Base-by-base conservation (phyloP, 2,329 filamentous ascomycete species). In the Septoria linicola region DNA sequence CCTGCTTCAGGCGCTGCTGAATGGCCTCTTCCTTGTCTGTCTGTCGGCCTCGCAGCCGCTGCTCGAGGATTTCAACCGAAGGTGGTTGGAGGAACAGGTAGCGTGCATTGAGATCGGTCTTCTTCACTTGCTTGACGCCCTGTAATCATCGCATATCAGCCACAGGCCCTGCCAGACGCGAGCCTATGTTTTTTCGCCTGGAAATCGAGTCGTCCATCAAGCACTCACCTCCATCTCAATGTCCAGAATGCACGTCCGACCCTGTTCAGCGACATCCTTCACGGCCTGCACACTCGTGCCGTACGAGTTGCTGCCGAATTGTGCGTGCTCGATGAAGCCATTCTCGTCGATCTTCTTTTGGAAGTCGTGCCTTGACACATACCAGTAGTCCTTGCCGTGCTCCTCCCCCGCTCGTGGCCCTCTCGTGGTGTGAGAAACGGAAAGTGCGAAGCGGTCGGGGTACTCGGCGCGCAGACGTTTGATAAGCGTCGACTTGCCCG, bases 41-140 rank as follows among this genome's bases (percentile, higher is more conserved):
- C 7, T 83, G 85, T 51, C 89, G 79, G 27, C 85, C 86, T 39
- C 88, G 79, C 45, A 95, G 76, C 34, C 89, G 79, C 64, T 80
- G 69, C 75, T 95, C 90, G 31, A 96, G 77, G 42, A 83, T 79
- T 63, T 87, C 82, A 59, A 87, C 73, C 3, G 81, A 86, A 0
- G 91, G 92, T 10, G 91, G 91, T 30, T 87, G 82, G 55, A 96
- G 80, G 72, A 96, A 96, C 59, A 95, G 73, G 73, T 89, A 96
- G 49, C 88, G 83, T 6, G 89, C 88, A 50, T 84, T 79, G 57
- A 91, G 80, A 61, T 78, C 78, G 55, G 85, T 87, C 56, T 80
- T 80, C 71, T 90, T 89, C 65, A 96, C 88, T 73, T 96, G 91
- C 76, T 96, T 96, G 52, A 96, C 90, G 54, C 91, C 91, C 80